Base-by-base conservation (phyloP, 2,329 filamentous ascomycete species). In the Setomelanomma holmii region DNA sequence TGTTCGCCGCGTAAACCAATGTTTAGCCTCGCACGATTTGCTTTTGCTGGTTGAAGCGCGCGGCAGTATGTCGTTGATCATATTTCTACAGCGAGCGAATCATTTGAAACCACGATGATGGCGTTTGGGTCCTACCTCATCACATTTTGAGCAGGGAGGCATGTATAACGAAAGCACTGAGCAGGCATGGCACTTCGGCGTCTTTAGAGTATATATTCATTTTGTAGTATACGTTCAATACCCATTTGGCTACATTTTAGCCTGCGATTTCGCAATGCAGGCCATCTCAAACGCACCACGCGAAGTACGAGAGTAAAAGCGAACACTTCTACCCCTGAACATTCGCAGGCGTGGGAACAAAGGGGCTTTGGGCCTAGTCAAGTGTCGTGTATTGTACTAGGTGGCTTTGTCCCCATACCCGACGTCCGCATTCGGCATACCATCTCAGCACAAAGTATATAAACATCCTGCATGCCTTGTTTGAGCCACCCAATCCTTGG, bases 1-100 rank as follows among this genome's bases (percentile, higher is more conserved):
- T 68, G 68, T 38, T 72, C 75, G 5, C 68, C 66, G 16, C 64
- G 65, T 35, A 73, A 71, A 45, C 68, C 69, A 2, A 53, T 68
- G 52, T 62, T 79, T 17, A 72, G 75, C 56, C 66, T 79, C 22
- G 67, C 69, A 43, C 64, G 71, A 35, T 80, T 78, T 59, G 74
- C 72, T 22, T 75, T 72, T 55, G 39, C 54, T 6, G 67, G 66
- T 17, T 72, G 30, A 49, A 64, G 38, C 34, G 30, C 21, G 45
- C 49, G 47, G 14, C 45, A 46, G 40, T 23, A 42, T 49, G 17
- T 45, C 40, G 44, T 43, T 36, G 35, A 30, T 14, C 22, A 40
- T 53, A 52, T 50, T 49, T 46, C 30, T 60, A 53, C 24, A 24
- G 40, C 36, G 40, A 48, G 36, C 22, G 23, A 39, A 43, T 47